Conservation (phyloP, 2,329 filamentous ascomycete species). For the Diaporthe aspalathi region DNA sequence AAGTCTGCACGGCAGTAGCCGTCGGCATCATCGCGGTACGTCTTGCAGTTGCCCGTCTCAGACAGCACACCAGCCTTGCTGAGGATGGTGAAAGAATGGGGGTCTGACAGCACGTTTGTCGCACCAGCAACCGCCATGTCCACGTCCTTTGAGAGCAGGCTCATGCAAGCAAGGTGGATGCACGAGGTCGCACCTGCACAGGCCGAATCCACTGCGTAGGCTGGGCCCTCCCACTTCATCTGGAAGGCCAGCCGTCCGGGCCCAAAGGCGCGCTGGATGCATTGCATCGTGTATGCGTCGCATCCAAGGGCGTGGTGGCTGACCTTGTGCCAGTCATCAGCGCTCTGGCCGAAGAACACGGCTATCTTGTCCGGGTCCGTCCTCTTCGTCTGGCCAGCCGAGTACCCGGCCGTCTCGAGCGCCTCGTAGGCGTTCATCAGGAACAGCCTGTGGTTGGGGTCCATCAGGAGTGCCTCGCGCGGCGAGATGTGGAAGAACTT, state of each 20-base stretch:
- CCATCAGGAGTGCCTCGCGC: conserved; percentile 51
- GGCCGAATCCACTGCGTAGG: conserved; percentile 49
- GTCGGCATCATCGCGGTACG: conserved; percentile 50
- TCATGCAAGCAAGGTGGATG: conserved; percentile 51
- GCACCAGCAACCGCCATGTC: conserved; percentile 48
- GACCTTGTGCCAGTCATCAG: conserved; percentile 34
- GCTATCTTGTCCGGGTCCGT: conserved; percentile 45
- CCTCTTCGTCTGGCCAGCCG: conserved; percentile 20
- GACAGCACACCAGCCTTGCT: conserved; percentile 48
- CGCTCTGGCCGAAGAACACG: conserved; percentile 51
- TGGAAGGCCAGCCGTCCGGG: conserved; percentile 48
- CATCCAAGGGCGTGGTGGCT: conserved; percentile 37
- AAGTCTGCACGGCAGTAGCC: conserved; percentile 67
- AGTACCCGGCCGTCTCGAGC: conserved; percentile 46
- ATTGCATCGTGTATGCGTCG: conserved; percentile 53
- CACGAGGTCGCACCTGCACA: conserved; percentile 51
- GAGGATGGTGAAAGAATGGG: conserved; percentile 43
- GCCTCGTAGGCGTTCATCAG: conserved; percentile 57
- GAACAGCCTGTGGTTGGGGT: conserved; percentile 53
- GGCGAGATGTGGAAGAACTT: conserved; percentile 55
- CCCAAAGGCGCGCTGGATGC: conserved; percentile 42
- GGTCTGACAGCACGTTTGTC: conserved; percentile 46
- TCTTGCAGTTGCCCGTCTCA: conserved; percentile 48
- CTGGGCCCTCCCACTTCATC: conserved; percentile 52
- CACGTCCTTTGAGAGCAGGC: conserved; percentile 47